These are phyloP conservation scores for Schizophyllum amplum DNA, from an alignment of 1,284 basidiomycete genomes.

Conservation along the genomic window DNA sequence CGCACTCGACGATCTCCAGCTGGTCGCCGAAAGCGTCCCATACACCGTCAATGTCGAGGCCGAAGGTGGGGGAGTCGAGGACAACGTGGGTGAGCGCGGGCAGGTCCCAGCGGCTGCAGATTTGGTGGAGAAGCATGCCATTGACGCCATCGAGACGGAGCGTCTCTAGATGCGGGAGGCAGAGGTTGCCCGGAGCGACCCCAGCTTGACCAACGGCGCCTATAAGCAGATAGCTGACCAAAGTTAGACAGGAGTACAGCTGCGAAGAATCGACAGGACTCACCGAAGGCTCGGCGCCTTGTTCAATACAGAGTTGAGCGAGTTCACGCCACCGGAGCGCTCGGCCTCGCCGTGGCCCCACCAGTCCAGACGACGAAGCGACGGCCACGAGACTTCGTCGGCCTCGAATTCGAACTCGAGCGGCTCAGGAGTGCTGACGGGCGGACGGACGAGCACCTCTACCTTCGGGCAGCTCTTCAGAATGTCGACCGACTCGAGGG, in stretches of 20 bases:
- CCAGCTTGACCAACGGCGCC: conserved; percentile 32
- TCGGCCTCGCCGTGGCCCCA: conserved; percentile 54
- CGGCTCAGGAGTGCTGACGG: conserved; percentile 12
- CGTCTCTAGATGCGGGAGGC: conserved; percentile 37
- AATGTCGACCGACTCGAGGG: conserved; percentile 31
- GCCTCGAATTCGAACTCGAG: conserved; percentile 44
- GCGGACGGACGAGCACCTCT: conserved; percentile 48
- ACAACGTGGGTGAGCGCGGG: conserved; percentile 43
- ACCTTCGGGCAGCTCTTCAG: conserved; percentile 41
- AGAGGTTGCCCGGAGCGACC: conserved; percentile 21
- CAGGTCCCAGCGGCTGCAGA: conserved; percentile 40
- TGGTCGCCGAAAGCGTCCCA: conserved; percentile 45
- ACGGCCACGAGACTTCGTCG: conserved; percentile 28
- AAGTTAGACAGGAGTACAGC: background rate
- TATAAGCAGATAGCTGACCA: conserved; percentile 40
- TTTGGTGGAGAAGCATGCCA: conserved; percentile 39
- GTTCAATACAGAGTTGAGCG: conserved; percentile 41
- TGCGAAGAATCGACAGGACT: background rate
- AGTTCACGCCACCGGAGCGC: conserved; percentile 58
- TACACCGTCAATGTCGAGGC: conserved; percentile 28
- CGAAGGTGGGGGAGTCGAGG: conserved; percentile 33
- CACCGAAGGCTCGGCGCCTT: conserved; percentile 39
- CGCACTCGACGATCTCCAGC: conserved; percentile 49
- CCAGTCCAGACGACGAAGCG: conserved; percentile 61
- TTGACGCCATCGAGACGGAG: conserved; percentile 44